Percentiles rank a stretch among this genome's conserved stretches.
These are phyloP conservation scores for Boletus hoseneyae DNA, from an alignment of 1,284 basidiomycete species.

Conservation along the genomic window DNA sequence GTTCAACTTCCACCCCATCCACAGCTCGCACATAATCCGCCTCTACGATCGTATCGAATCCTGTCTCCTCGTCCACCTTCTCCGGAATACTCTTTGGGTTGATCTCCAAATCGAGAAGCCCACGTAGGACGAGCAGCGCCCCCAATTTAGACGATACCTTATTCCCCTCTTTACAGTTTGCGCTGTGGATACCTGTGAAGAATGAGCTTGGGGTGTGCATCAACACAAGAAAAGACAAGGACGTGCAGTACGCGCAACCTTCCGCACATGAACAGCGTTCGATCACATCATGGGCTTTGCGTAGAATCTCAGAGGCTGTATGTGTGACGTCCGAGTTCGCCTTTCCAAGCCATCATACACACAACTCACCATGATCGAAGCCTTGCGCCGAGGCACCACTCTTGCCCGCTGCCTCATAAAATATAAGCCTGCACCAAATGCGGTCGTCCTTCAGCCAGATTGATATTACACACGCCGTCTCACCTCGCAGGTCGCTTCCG, in stretches of 20 bases:
- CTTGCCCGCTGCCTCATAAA: conserved; percentile 76
- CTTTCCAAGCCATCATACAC: not conserved
- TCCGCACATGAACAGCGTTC: conserved; percentile 65
- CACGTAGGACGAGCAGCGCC: conserved; percentile 64
- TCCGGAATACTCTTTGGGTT: conserved; percentile 44
- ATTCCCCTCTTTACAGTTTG: conserved; percentile 64
- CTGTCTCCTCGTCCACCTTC: conserved; percentile 22
- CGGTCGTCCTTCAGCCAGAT: not conserved
- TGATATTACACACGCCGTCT: conserved; percentile 37
- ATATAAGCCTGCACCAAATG: conserved; percentile 60
- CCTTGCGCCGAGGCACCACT: conserved; percentile 75
- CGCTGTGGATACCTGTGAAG: conserved; percentile 57
- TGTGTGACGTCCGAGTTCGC: not conserved
- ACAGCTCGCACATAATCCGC: conserved; percentile 47
- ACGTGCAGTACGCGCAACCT: conserved; percentile 74
- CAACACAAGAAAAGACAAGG: not conserved
- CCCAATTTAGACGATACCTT: conserved; percentile 68
- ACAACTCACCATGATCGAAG: conserved; percentile 70
- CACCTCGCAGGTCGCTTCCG: conserved; percentile 79
- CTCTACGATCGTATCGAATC: conserved; percentile 52
- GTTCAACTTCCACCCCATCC: conserved; percentile 52
- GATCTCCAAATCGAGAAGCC: conserved; percentile 55
- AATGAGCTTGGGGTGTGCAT: not conserved
- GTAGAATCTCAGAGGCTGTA: conserved; percentile 45
- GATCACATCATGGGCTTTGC: conserved; percentile 61